Conservation (phyloP, 2,329 filamentous ascomycete genomes). For the Fusarium nematophilum region DNA sequence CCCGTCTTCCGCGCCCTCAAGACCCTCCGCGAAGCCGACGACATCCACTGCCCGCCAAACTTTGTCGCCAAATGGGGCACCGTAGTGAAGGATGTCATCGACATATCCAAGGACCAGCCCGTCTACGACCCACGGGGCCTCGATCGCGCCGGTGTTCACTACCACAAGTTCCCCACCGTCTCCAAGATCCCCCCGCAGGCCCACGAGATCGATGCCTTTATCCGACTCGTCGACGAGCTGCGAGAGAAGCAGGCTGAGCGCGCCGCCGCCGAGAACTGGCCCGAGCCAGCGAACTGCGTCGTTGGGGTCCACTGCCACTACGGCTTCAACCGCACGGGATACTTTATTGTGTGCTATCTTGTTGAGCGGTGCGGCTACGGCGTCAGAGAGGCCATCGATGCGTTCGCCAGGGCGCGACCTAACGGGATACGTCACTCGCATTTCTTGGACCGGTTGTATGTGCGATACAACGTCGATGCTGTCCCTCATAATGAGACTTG, state of each 20-base stretch:
- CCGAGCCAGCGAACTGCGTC: constrained; percentile 55
- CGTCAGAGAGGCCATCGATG: constrained; percentile 81
- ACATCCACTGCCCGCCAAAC: constrained; percentile 78
- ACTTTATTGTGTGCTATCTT: constrained; percentile 91
- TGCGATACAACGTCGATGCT: constrained; percentile 70
- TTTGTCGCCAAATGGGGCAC: constrained; percentile 77
- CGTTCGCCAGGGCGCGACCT: constrained; percentile 77
- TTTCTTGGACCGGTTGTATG: constrained; percentile 85
- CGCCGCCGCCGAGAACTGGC: constrained; percentile 52
- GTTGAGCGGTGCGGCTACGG: constrained; percentile 80
- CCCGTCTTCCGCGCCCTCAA: constrained; percentile 90
- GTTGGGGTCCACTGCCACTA: constrained; percentile 96
- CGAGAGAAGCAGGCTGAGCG: constrained; percentile 62
- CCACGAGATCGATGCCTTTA: constrained; percentile 65
- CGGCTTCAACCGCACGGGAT: constrained; percentile 93
- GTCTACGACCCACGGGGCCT: constrained; percentile 85
- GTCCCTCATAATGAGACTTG: constrained; percentile 4
- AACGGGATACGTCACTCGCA: constrained; percentile 91
- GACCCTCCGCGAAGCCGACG: constrained; percentile 89
- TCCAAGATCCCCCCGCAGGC: constrained; percentile 85
- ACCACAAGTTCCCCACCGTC: constrained; percentile 91
- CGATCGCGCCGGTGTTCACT: constrained; percentile 73
- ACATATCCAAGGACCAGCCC: constrained; percentile 90
- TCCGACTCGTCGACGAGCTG: constrained; percentile 68
- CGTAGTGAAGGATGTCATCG: constrained; percentile 80